A percentile compares a stretch with the other conserved stretches of the same genome.
Evolutionary conservation across 1,284 basidiomycete genomes (phyloP).

Genomic region (Bondarzewia mesenterica): DNA sequence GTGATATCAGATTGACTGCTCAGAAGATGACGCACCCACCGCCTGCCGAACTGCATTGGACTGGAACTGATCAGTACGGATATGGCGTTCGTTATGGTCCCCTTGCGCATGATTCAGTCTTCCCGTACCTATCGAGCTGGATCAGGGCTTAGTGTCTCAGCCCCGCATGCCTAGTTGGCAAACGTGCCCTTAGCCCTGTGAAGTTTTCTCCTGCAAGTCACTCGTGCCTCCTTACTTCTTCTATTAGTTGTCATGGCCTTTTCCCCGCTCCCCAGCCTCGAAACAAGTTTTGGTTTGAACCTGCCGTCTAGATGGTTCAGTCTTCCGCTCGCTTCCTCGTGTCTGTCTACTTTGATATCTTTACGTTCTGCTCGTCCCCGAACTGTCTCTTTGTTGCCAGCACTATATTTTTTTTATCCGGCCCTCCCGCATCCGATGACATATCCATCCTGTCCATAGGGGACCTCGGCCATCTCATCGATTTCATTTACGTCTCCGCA

Average conservation of each 20-base stretch:
- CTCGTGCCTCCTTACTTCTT: neutral
- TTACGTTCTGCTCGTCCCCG: conserved; percentile 12
- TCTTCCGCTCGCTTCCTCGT: neutral
- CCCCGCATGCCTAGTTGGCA: neutral
- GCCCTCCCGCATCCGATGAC: conserved; percentile 36
- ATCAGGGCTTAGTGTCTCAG: conserved; percentile 34
- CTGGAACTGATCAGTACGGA: conserved; percentile 29
- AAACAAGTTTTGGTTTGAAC: neutral
- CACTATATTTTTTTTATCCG: conserved; percentile 17
- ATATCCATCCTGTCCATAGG: conserved; percentile 56
- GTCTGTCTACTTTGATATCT: conserved; percentile 9
- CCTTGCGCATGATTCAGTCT: conserved; percentile 30
- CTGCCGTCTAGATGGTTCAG: neutral
- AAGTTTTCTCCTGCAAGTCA: neutral
- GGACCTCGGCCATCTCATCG: conserved; percentile 17
- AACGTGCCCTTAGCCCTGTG: neutral
- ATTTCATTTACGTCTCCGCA: conserved; percentile 3
- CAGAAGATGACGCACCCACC: conserved; percentile 30
- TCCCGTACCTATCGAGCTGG: conserved; percentile 43
- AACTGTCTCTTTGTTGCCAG: conserved; percentile 20
- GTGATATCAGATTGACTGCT: conserved; percentile 34
- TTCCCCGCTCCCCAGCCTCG: neutral
- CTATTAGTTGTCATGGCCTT: neutral
- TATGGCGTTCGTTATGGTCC: conserved; percentile 27
- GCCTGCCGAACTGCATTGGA: conserved; percentile 35